These are phyloP conservation scores for Cruciata laevipes DNA, from an alignment of 257 asterid genomes.

Conservation along the genomic window DNA sequence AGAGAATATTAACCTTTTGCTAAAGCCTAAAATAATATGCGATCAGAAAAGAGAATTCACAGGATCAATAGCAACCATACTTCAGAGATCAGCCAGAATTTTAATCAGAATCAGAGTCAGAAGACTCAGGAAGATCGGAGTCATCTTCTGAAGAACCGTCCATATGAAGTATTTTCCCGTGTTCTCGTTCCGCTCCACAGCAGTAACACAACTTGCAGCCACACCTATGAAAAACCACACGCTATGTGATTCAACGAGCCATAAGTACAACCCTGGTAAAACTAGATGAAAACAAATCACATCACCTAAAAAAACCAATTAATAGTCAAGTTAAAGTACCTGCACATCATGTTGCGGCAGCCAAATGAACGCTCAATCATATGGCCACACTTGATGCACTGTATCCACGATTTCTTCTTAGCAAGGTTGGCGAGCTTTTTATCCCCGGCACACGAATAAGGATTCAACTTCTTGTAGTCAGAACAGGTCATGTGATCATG, in stretches of 20 bases:
- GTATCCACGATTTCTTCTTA: conserved; percentile 16
- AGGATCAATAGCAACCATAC: no score
- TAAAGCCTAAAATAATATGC: no score
- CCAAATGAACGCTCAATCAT: conserved; percentile 22
- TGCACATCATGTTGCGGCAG: conserved; percentile 21
- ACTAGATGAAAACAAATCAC: background rate
- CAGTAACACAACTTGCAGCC: conserved; percentile 4
- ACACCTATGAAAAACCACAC: conserved; percentile 15
- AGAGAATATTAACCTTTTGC: no score
- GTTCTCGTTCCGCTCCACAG: conserved; percentile 1
- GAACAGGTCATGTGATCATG: conserved; percentile 19
- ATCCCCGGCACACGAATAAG: conserved; percentile 15
- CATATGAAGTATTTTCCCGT: background rate
- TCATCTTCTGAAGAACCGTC: background rate
- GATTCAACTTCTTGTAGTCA: conserved; percentile 17
- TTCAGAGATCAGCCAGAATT: no score
- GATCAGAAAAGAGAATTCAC: no score
- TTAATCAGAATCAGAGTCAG: no score
- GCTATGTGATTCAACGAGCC: background rate
- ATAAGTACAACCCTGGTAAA: background rate
- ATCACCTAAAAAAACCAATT: background rate
- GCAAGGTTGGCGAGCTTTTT: conserved; percentile 20
- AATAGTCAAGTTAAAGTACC: background rate
- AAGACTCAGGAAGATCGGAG: no score
- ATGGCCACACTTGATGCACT: conserved; percentile 26